Conservation (phyloP, 2,329 filamentous ascomycete species). For the Penicillium palitans region DNA sequence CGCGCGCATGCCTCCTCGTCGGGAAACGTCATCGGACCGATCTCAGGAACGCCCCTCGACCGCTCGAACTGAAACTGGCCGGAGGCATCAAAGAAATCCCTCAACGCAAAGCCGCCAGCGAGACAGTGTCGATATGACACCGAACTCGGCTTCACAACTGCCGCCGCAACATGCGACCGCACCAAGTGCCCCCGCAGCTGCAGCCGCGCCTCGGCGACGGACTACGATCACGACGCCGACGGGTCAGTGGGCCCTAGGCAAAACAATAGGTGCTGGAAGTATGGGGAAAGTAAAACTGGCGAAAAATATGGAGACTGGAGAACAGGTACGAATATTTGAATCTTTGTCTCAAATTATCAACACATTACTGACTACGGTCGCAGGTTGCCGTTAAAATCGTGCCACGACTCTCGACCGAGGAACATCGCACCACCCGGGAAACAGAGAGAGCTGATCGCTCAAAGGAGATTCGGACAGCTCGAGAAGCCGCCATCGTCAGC, state of each 20-base stretch:
- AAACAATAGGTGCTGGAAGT: slow-evolving; percentile 94
- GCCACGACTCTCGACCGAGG: slow-evolving; percentile 83
- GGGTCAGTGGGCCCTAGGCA: slow-evolving; percentile 91
- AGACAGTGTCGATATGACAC: slow-evolving; percentile 46
- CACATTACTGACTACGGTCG: slow-evolving; percentile 6
- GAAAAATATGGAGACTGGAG: slow-evolving; percentile 81
- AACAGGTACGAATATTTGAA: slow-evolving; percentile 64
- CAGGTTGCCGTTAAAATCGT: slow-evolving; percentile 98
- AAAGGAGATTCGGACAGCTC: slow-evolving; percentile 90
- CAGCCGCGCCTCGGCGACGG: slow-evolving; percentile 51
- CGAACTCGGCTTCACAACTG: slow-evolving; percentile 54
- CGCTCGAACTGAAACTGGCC: slow-evolving; percentile 56
- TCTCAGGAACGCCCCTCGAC: slow-evolving; percentile 44
- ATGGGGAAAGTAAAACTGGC: slow-evolving; percentile 99
- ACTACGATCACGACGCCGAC: slow-evolving; percentile 89
- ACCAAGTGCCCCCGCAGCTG: slow-evolving; percentile 33
- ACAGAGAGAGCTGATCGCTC: slow-evolving; percentile 91
- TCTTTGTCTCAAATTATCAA: not conserved
- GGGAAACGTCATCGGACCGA: slow-evolving; percentile 66
- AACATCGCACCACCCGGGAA: slow-evolving; percentile 69
- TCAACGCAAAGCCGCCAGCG: slow-evolving; percentile 45
- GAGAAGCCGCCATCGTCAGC: slow-evolving; percentile 94
- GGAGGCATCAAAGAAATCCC: slow-evolving; percentile 42
- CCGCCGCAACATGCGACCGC: slow-evolving; percentile 50
- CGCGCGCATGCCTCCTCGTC: slow-evolving; percentile 57